Base-by-base conservation (phyloP, 371 early-diverging fungal species). In the Mucor plumbeus region DNA sequence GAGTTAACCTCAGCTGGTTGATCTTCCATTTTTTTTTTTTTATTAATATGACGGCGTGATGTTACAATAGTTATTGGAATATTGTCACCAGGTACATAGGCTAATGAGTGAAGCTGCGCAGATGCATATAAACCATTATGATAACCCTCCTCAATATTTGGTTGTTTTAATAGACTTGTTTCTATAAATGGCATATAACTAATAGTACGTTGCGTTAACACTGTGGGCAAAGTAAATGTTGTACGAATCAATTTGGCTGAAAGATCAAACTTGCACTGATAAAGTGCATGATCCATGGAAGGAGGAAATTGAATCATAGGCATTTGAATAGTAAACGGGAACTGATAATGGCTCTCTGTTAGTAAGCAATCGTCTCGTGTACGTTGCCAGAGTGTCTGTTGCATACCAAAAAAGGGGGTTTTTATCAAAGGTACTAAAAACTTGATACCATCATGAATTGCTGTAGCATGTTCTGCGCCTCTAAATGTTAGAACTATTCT, bases 261-360 rank as follows among this genome's bases (percentile, higher is more conserved):
- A 31, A 80, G 62, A 43, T 64, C 54, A 56, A 78, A 81, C 17
- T 57, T 62, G 50, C 78, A 76, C 26, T 74, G 67, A 43, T 74
- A 79, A 36, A 76, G 56, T 13, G 61, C 36, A 9, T 73, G 64
- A 3, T 72, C 75, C 38, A 74, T 70, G 1, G 76, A 68, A 7
- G 81, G 81, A 1, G 78, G 81, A 43, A 72, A 81, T 50, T 81
- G 76, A 4, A 74, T 68, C 71, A 75, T 68, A 7, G 81, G 78
- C 70, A 81, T 69, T 44, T 81, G 81, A 10, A 81, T 74, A 5
- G 77, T 76, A 33, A 81, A 81, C 8, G 70, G 76, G 56, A 74
- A 74, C 11, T 64, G 69, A 11, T 70, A 67, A 38, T 54, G 66
- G 19, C 64, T 50, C 15, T 61, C 65, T 58, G 64, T 58, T 26